Conservation (phyloP, 805 yeast species). For the Wickerhamiella cacticola region DNA sequence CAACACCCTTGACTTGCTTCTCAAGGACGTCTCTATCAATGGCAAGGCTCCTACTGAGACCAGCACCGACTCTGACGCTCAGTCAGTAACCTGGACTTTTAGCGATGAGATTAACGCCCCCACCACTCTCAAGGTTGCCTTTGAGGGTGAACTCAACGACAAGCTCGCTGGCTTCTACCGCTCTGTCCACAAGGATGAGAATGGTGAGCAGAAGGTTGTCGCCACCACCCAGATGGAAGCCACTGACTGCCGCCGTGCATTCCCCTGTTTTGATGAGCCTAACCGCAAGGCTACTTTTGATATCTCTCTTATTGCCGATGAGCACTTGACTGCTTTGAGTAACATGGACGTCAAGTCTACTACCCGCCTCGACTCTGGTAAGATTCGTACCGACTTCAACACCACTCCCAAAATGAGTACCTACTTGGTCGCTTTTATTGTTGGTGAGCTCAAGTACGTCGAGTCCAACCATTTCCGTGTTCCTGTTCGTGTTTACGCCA, state of each 20-base stretch:
- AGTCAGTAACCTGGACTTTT: conserved; percentile 52
- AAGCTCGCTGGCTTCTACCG: conserved; percentile 67
- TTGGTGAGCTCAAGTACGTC: conserved; percentile 54
- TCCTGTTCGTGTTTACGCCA: conserved; percentile 59
- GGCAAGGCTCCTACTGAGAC: conserved; percentile 26
- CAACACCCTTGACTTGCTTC: conserved; percentile 54
- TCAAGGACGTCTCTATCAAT: conserved; percentile 30
- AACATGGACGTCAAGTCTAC: conserved; percentile 49
- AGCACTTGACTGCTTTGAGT: conserved; percentile 46
- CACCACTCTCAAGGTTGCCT: conserved; percentile 44
- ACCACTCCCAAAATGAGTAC: conserved; percentile 65
- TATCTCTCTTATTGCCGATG: conserved; percentile 43
- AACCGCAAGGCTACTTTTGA: conserved; percentile 54
- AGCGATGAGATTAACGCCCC: conserved; percentile 33
- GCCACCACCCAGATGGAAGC: conserved; percentile 67
- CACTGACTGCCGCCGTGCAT: conserved; percentile 65
- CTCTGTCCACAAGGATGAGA: conserved; percentile 43
- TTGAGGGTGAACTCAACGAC: conserved; percentile 48
- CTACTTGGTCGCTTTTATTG: conserved; percentile 59
- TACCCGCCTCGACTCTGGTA: conserved; percentile 30
- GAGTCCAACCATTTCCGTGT: conserved; percentile 44
- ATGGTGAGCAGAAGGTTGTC: conserved; percentile 43
- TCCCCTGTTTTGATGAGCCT: conserved; percentile 69
- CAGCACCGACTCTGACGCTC: conserved; percentile 40
- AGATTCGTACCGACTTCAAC: conserved; percentile 41